Percentiles rank a stretch among this genome's conserved stretches.
These are phyloP conservation scores for Sergeia podlipaevii DNA, from an alignment of 208 protist genomes.

Conservation along the genomic window DNA sequence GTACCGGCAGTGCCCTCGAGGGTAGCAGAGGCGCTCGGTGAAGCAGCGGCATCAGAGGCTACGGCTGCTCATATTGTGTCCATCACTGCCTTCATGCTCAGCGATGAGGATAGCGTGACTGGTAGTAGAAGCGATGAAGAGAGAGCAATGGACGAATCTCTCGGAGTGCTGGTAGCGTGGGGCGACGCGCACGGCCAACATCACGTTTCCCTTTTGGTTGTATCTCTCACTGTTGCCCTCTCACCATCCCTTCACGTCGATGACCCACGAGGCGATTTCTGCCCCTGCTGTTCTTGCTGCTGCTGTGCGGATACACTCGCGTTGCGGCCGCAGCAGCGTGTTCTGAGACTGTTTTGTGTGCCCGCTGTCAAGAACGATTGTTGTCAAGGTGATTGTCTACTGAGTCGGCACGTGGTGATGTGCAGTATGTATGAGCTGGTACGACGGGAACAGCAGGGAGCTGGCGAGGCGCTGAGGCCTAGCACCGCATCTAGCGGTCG, in stretches of 20 bases:
- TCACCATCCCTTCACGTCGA: constrained; percentile 1
- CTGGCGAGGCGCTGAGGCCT: background rate
- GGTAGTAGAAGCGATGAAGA: background rate
- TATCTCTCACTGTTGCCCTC: constrained; percentile 26
- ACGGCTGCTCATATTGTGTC: constrained; percentile 1
- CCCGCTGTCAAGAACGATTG: too few species aligned
- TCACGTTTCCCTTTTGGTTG: constrained; percentile 30
- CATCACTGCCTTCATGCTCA: constrained; percentile 13
- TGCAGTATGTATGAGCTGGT: constrained; percentile 29
- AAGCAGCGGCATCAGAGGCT: constrained; percentile 3
- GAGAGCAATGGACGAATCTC: constrained; percentile 9
- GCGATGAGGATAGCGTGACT: too few species aligned
- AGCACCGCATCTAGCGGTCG: background rate
- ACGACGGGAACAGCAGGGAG: too few species aligned
- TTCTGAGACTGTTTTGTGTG: constrained; percentile 42
- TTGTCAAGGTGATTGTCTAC: background rate
- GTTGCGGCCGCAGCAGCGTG: constrained; percentile 18
- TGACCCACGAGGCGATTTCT: background rate
- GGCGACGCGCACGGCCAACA: constrained; percentile 16
- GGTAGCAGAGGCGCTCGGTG: too few species aligned
- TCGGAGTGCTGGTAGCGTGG: constrained; percentile 44
- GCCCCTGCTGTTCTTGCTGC: constrained; percentile 16
- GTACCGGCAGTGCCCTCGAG: too few species aligned
- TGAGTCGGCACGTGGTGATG: constrained; percentile 21
- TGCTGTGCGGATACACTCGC: constrained; percentile 18